Percentiles rank a stretch among this genome's conserved stretches.
Evolutionary conservation across 306 rosid species (phyloP).

Genomic region (Vicia faba): DNA sequence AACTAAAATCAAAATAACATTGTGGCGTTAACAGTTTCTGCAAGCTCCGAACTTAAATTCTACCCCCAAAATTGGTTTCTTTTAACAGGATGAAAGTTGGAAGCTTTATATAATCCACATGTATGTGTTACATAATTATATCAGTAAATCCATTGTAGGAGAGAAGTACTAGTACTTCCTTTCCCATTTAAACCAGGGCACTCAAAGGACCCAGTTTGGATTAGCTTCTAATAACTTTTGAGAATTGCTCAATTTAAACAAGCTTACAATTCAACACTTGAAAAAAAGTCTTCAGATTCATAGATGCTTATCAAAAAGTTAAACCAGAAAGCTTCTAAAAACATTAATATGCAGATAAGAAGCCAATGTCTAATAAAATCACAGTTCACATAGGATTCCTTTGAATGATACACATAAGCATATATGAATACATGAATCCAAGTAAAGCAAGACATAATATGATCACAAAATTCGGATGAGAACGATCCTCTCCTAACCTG

Average conservation of each 20-base stretch:
- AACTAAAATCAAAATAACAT: background rate
- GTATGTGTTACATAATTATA: background rate
- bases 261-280: background rate
- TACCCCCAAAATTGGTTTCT: conserved; percentile 1
- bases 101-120: background rate
- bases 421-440: conserved; percentile 8
- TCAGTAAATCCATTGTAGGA: background rate
- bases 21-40: conserved; percentile 3
- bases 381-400: background rate
- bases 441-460: conserved; percentile 11
- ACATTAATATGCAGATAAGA: background rate
- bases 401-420: background rate
- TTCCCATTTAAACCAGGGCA: conserved; percentile 13
- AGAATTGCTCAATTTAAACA: conserved; percentile 4
- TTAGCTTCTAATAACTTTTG: background rate
- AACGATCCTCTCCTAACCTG: conserved; percentile 48
- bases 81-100: background rate
- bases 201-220: background rate
- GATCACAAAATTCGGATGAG: conserved; percentile 10
- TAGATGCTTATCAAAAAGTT: background rate
- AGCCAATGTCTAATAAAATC: background rate
- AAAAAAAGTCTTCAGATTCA: background rate
- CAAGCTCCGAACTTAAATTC: conserved; percentile 14
- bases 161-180: background rate
- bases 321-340: background rate